Conservation (phyloP, 2,329 filamentous ascomycete genomes). For the Coleophoma crateriformis region DNA sequence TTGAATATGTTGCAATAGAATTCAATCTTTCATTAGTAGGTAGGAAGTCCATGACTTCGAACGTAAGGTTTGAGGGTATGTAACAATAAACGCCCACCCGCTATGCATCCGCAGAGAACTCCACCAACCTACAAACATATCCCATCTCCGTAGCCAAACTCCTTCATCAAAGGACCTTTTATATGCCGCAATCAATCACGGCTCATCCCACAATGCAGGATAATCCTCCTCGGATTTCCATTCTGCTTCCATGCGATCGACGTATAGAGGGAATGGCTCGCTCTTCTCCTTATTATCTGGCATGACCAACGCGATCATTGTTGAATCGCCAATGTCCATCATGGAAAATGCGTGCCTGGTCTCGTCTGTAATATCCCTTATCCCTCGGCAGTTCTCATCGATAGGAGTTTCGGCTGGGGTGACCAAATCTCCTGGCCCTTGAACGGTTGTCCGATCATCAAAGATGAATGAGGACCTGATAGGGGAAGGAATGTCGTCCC, state of each 20-base stretch:
- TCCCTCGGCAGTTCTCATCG: conserved; percentile 8
- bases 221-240: neutral
- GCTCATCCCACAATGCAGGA: neutral
- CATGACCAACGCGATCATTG: neutral
- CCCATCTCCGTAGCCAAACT: no score
- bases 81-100: neutral
- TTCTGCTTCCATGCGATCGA: neutral
- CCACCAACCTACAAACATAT: no score
- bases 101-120: neutral
- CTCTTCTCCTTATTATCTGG: neutral
- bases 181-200: neutral
- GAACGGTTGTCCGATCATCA: conserved; percentile 6
- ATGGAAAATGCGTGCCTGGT: conserved; percentile 9
- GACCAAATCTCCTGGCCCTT: conserved; percentile 7
- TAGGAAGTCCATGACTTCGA: no score
- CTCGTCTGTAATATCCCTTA: conserved; percentile 5
- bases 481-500: conserved; percentile 1
- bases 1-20: neutral
- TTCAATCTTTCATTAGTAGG: neutral
- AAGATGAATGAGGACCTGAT: neutral
- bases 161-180: neutral
- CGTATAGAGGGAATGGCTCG: neutral
- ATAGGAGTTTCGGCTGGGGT: conserved; percentile 15
- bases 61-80: no score
- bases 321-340: neutral